These are phyloP conservation scores for Tulasnella sp. DNA, from an alignment of 768 basidiomycete species.

Conservation along the genomic window DNA sequence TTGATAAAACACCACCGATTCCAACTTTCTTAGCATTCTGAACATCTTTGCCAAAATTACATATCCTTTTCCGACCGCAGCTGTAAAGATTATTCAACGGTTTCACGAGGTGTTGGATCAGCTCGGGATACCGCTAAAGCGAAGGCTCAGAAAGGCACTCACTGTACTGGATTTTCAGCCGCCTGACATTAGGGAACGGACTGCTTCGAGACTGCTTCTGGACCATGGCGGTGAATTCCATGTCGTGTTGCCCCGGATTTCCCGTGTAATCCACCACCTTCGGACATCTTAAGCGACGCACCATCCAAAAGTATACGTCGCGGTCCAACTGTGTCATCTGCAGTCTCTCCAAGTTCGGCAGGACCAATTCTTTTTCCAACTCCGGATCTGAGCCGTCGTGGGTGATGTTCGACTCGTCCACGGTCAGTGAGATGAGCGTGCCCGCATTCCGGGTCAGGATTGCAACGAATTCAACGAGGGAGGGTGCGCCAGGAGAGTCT, in stretches of 20 bases:
- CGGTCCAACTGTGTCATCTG: slow-evolving; percentile 25
- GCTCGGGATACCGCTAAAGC: background rate
- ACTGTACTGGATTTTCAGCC: slow-evolving; percentile 6
- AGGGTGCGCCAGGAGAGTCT: slow-evolving; percentile 7
- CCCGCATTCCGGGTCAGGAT: slow-evolving; percentile 6
- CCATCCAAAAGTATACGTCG: slow-evolving; percentile 24
- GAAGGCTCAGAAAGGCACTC: background rate
- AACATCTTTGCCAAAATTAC: background rate
- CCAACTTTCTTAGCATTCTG: background rate
- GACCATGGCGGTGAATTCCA: background rate
- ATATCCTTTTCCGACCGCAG: background rate
- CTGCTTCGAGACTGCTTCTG: background rate
- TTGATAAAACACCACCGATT: slow-evolving; percentile 7
- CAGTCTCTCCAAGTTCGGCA: background rate
- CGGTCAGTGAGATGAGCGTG: background rate
- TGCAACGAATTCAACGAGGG: background rate
- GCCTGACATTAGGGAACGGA: slow-evolving; percentile 16
- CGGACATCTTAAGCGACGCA: background rate
- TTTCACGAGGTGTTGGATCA: background rate
- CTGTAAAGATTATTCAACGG: background rate
- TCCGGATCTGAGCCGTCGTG: background rate
- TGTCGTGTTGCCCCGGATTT: slow-evolving; percentile 6
- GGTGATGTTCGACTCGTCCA: background rate
- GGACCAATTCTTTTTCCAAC: background rate
- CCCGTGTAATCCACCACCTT: slow-evolving; percentile 12